phyloP scores from a whole-genome alignment of 805 yeast species.

The Lipomyces yamadae region DNA sequence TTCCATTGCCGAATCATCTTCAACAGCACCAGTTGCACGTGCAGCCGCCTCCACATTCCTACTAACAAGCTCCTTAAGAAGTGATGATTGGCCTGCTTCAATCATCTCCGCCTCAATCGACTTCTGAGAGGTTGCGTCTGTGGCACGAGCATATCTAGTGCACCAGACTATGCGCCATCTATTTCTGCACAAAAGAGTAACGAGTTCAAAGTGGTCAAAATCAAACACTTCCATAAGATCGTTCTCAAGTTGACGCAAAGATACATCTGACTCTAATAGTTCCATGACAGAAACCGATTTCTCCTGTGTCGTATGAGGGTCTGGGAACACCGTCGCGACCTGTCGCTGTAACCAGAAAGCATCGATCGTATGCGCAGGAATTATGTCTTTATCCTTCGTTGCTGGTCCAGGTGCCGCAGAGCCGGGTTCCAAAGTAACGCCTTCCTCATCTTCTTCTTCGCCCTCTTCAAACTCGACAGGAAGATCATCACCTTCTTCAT shows the following conservation, averaged over 20 bases:
- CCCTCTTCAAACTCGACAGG: conserved; percentile 42
- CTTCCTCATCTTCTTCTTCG: conserved; percentile 39
- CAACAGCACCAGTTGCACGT: conserved; percentile 42
- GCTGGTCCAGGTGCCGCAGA: conserved; percentile 14
- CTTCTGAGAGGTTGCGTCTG: conserved; percentile 47
- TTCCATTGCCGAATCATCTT: conserved; percentile 32
- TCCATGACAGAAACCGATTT: conserved; percentile 50
- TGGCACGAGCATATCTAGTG: conserved; percentile 51
- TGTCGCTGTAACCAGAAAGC: conserved; percentile 61
- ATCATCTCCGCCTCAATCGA: conserved; percentile 53
- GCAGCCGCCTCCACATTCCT: conserved; percentile 15
- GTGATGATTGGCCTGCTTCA: conserved; percentile 48
- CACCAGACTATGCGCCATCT: conserved; percentile 61
- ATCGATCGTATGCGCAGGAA: conserved; percentile 52
- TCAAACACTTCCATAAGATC: conserved; percentile 60
- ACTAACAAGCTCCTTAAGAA: conserved; percentile 53
- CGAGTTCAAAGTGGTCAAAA: conserved; percentile 55
- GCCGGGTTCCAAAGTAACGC: conserved; percentile 29
- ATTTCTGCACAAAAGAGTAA: conserved; percentile 56
- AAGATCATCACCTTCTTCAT: conserved; percentile 39
- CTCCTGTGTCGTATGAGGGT: conserved; percentile 51
- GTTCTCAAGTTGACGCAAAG: conserved; percentile 56
- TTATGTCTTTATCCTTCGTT: conserved; percentile 14
- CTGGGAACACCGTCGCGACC: conserved; percentile 49
- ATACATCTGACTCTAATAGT: conserved; percentile 49